Conservation (phyloP, 2,329 filamentous ascomycete genomes). For the Hypoxylon sp. region DNA sequence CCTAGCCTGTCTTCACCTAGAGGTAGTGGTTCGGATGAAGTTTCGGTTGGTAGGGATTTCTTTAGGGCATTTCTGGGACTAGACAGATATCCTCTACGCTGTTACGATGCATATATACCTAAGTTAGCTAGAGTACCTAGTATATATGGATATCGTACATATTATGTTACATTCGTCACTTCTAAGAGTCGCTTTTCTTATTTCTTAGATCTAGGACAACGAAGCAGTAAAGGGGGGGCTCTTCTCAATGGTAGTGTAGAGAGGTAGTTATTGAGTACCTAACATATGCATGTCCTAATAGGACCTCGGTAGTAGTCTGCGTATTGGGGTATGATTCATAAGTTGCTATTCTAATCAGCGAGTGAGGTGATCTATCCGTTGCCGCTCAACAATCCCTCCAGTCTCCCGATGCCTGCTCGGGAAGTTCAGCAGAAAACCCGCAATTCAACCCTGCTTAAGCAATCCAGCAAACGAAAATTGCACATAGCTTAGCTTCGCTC, state of each 20-base stretch:
- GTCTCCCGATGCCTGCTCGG: background rate
- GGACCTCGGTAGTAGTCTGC: background rate
- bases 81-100: conserved; percentile 33
- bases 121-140: conserved; percentile 7
- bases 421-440: background rate
- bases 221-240: no score
- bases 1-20: conserved; percentile 15
- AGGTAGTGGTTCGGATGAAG: conserved; percentile 14
- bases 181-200: background rate
- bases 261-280: no score
- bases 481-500: conserved; percentile 19
- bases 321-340: background rate
- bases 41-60: conserved; percentile 11
- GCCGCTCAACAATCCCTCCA: background rate
- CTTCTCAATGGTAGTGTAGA: no score
- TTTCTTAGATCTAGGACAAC: no score
- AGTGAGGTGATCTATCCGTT: background rate
- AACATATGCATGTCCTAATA: no score
- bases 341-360: background rate
- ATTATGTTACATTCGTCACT: background rate
- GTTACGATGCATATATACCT: conserved; percentile 15
- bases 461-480: background rate
- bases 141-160: conserved; percentile 9
- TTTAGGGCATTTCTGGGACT: conserved; percentile 20
- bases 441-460: background rate